Percentiles rank a stretch among this genome's conserved stretches.
Conservation (phyloP, 2,329 filamentous ascomycete species). For the Colletotrichum cordylinicola region DNA sequence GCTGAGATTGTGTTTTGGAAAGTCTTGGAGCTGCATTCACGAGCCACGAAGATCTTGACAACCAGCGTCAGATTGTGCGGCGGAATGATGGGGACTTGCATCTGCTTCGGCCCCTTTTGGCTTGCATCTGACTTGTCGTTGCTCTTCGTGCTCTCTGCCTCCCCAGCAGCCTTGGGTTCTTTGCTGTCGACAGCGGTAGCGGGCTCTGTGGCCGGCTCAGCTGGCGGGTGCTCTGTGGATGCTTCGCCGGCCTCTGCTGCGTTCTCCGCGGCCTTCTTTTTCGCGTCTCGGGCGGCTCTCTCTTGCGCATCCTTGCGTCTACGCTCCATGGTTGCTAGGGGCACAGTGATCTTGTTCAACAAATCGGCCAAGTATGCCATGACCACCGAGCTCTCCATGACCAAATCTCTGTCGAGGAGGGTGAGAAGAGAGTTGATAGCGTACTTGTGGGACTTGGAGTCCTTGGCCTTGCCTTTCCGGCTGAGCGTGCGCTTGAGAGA, state of each 20-base stretch:
- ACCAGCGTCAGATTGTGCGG: slow-evolving; percentile 89
- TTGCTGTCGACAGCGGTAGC: slow-evolving; percentile 11
- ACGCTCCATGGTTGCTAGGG: slow-evolving; percentile 81
- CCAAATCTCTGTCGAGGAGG: slow-evolving; percentile 89
- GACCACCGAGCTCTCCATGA: slow-evolving; percentile 95
- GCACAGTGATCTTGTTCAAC: slow-evolving; percentile 86
- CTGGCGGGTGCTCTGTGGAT: slow-evolving; percentile 21
- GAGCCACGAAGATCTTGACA: slow-evolving; percentile 94
- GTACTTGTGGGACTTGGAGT: slow-evolving; percentile 83
- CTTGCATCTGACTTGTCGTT: slow-evolving; percentile 45
- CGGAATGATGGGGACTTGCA: slow-evolving; percentile 85
- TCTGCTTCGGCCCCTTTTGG: slow-evolving; percentile 59
- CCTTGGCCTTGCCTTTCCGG: slow-evolving; percentile 88
- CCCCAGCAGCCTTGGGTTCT: background rate
- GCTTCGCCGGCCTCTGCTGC: slow-evolving; percentile 7
- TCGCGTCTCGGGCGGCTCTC: slow-evolving; percentile 49
- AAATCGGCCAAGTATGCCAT: slow-evolving; percentile 93
- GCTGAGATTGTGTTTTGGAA: slow-evolving; percentile 97
- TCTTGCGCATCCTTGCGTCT: slow-evolving; percentile 75
- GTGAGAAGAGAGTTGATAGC: slow-evolving; percentile 90
- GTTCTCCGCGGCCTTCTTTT: slow-evolving; percentile 34
- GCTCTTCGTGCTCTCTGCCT: slow-evolving; percentile 34
- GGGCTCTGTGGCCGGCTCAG: slow-evolving; percentile 25
- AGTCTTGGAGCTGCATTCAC: slow-evolving; percentile 96
- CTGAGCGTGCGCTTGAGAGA: slow-evolving; percentile 78